phyloP scores from a whole-genome alignment of 2,329 filamentous ascomycete species.

The Cytospora schulzeri region DNA sequence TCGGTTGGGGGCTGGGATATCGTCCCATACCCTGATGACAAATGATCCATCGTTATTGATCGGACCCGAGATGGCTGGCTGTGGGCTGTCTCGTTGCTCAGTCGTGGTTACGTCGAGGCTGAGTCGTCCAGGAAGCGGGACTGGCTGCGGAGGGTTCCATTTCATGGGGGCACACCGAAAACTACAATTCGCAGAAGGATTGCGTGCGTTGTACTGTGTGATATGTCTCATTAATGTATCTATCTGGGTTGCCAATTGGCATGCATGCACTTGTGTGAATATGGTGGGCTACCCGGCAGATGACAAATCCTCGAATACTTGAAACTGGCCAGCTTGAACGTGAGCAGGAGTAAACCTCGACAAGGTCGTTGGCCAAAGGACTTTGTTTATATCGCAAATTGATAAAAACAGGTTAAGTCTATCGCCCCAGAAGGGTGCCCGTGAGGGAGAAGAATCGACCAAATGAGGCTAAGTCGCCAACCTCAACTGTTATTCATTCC shows the following conservation, averaged over 20 bases:
- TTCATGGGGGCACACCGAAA: background rate
- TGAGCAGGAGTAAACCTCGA: no score
- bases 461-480: background rate
- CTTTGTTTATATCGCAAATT: no score
- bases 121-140: conserved; percentile 14
- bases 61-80: background rate
- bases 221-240: no score
- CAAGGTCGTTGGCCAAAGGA: no score
- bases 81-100: background rate
- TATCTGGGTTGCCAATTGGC: no score
- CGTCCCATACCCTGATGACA: background rate
- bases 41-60: background rate
- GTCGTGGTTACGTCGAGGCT: background rate
- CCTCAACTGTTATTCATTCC: conserved; percentile 3
- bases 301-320: no score
- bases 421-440: no score
- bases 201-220: background rate
- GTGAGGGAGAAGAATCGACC: background rate
- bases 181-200: background rate
- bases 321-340: no score
- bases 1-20: background rate
- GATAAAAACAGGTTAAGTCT: no score
- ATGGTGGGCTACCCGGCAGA: no score
- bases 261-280: background rate
- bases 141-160: background rate